These are phyloP conservation scores for Bathelium albidoporum DNA, from an alignment of 495 filamentous ascomycete genomes.

Conservation along the genomic window DNA sequence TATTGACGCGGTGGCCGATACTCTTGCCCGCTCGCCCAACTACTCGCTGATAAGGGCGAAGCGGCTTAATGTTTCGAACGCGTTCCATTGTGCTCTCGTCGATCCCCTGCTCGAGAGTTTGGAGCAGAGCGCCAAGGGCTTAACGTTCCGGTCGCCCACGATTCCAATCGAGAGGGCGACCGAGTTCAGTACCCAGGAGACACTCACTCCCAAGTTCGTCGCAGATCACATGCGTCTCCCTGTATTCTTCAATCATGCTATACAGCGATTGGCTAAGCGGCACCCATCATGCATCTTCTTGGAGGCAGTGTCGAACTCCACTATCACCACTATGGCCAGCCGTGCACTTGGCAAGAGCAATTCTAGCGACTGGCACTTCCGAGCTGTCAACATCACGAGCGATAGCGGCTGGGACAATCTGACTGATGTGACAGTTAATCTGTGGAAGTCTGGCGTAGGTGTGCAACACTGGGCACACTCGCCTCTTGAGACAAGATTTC, in stretches of 20 bases:
- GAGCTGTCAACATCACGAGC: constrained; percentile 31
- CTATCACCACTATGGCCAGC: constrained; percentile 38
- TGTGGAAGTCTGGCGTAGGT: constrained; percentile 39
- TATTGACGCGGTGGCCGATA: background rate
- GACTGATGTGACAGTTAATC: constrained; percentile 31
- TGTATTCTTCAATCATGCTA: constrained; percentile 42
- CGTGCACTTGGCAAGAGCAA: constrained; percentile 22
- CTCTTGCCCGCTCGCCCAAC: background rate
- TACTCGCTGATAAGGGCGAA: background rate
- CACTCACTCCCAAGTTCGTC: constrained; percentile 20
- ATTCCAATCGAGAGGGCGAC: background rate
- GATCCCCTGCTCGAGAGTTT: constrained; percentile 1
- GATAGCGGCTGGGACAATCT: constrained; percentile 27
- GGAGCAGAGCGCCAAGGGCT: background rate
- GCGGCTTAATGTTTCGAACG: constrained; percentile 1
- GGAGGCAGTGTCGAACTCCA: constrained; percentile 43
- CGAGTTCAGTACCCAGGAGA: background rate
- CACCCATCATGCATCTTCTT: constrained; percentile 35
- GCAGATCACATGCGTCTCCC: constrained; percentile 40
- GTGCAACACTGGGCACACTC: constrained; percentile 42
- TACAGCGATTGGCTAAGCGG: constrained; percentile 33
- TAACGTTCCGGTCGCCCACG: background rate
- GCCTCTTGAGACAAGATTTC: constrained; percentile 26
- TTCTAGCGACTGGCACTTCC: constrained; percentile 31
- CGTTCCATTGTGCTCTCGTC: constrained; percentile 10